Base-by-base conservation (phyloP, 257 asterid genomes). In the Echites panduratus region DNA sequence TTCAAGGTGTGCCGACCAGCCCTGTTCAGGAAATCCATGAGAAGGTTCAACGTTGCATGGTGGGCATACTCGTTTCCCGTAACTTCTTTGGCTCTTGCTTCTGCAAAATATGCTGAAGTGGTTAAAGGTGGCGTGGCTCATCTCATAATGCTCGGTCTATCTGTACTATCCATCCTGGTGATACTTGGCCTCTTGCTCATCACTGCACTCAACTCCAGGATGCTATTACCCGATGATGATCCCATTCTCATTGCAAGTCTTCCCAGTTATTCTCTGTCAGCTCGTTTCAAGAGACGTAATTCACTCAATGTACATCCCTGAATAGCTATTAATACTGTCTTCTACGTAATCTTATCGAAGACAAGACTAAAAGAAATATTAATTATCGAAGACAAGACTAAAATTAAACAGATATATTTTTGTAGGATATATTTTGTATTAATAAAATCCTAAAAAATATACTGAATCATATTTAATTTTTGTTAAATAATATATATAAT, bases 11-110 rank as follows among this genome's bases (percentile, higher is more conserved):
- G 90, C 83, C 82, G 96, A 81, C 96, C 96, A 67, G 48, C 44
- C 0, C 83, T 89, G 0, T 89, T 89, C 82, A 89, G 63, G 87
- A 89, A 84, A 77, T 85, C 96, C 13, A 85, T 89, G 96, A 80
- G 75, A 81, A 87, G 77, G 59, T 87, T 66, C 84, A 84, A 50
- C 70, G 66, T 87, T 2, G 92, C 89, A 67, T 87, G 92, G 92
- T 89, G 96, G 96, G 90, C 92, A 2, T 89, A 85, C 57, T 89
- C 96, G 0, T 89, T 83, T 72, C 87, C 96, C 2, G 71, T 85
- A 27, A 82, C 92, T 10, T 68, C 84, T 56, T 75, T 89, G 32
- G 92, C 92, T 13, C 29, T 85, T 70, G 84, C 90, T 22, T 73
- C 96, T 4, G 71, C 83, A 26, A 73, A 87, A 73, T 87, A 89